These are phyloP conservation scores for Starmerella cellae DNA, from an alignment of 805 yeast species.

Conservation along the genomic window DNA sequence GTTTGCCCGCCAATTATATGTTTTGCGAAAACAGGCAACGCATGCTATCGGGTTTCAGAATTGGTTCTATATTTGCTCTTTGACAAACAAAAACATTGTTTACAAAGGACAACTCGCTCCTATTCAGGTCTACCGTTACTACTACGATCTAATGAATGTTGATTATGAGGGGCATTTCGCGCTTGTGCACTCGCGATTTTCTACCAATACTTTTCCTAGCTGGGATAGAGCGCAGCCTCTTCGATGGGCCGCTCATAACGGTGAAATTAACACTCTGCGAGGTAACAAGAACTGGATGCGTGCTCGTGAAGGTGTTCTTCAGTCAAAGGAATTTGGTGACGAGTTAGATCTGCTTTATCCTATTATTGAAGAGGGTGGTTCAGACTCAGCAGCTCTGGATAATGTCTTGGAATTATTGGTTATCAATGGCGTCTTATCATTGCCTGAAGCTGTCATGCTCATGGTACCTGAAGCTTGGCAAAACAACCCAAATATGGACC, in stretches of 20 bases:
- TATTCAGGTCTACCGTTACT: constrained; percentile 86
- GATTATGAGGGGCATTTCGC: constrained; percentile 93
- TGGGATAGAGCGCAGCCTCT: constrained; percentile 99
- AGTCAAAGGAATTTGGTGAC: constrained; percentile 73
- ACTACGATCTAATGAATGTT: constrained; percentile 81
- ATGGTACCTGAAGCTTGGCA: constrained; percentile 98
- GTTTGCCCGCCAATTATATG: constrained; percentile 73
- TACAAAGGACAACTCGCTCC: constrained; percentile 98
- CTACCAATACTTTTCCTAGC: constrained; percentile 97
- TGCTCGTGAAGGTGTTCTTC: constrained; percentile 95
- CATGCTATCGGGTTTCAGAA: constrained; percentile 87
- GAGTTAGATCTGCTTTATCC: constrained; percentile 85
- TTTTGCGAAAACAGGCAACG: constrained; percentile 78
- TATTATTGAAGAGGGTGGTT: constrained; percentile 95
- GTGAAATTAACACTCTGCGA: constrained; percentile 92
- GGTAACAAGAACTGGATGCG: constrained; percentile 99
- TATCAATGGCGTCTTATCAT: constrained; percentile 76
- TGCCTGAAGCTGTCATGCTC: constrained; percentile 95
- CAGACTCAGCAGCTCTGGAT: constrained; percentile 96
- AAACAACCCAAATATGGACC: constrained; percentile 71
- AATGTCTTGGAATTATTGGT: constrained; percentile 86
- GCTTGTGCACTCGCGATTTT: constrained; percentile 90
- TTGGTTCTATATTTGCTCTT: constrained; percentile 94
- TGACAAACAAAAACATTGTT: constrained; percentile 77
- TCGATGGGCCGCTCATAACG: constrained; percentile 95